Evolutionary conservation across 495 filamentous ascomycete genomes (phyloP), one percentile per base, ranked within the genome.

Genomic region (Aspergillus saccharolyticus): DNA sequence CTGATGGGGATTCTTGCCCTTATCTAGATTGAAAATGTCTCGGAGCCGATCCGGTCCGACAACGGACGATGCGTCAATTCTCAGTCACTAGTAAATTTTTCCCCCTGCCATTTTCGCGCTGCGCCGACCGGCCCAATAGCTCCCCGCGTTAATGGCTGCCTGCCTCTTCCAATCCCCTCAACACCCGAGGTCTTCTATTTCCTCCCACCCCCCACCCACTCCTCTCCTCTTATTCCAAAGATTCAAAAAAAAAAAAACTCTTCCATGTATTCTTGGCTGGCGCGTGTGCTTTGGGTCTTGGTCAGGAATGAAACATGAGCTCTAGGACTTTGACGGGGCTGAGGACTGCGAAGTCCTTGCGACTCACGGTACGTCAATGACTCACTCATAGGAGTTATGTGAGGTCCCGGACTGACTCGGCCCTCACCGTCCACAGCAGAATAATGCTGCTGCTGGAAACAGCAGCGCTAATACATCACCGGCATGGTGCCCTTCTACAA

Each of bases 291-390:
- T 42, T 18, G 20, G 5, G 15, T 56, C 19, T 46, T 17, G 20
- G 42, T 17, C 52, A 53, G 55, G 10, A 55, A 59, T 64, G 62
- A 63, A 69, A 52, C 64, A 76, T 76, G 74, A 68, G 69, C 64
- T 68, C 67, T 39, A 70, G 69, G 63, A 62, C 66, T 60, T 57
- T 74, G 42, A 67, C 53, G 52, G 68, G 63, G 69, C 65, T 68
- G 42, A 64, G 74, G 58, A 68, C 70, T 47, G 63, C 66, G 2
- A 65, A 66, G 62, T 63, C 71, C 56, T 66, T 68, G 19, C 57
- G 69, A 25, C 61, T 64, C 24, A 71, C 67, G 65, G 71, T 73
- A 53, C 24, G 20, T 7, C 33, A 17, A 42, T 30, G 30, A 21
- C 10, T 15, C 5, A 42, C n/a, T 21, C 44, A 18, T 5, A 39